Evolutionary conservation across 139 green algal genomes (phyloP), one percentile per base, ranked within the genome.

Genomic region (Nannochloris sp.): DNA sequence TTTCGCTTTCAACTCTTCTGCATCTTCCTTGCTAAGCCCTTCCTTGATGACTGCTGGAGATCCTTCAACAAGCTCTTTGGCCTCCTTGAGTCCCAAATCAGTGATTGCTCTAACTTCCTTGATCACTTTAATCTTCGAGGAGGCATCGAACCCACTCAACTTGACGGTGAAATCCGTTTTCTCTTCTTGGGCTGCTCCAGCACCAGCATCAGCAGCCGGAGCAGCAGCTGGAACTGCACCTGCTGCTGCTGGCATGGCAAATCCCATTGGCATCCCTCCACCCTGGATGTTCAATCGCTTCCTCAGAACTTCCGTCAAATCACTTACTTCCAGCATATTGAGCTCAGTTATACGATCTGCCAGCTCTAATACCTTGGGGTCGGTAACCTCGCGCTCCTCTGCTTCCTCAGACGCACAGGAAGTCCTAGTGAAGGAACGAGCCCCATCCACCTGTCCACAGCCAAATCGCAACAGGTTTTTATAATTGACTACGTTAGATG

Each of bases 121-220:
- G 80, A 99, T 99, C 25, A 99, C 80, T 80, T 97, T 98, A 68
- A 99, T 95, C 75, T 98, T 99, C 61, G 82, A 73, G 8, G 87
- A 82, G 2, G 88, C 78, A 18, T 87, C 83, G 69, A 96, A 98
- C 9, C 84, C 79, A 3, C 94, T 88, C 6, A 99, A 86, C 76
- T 96, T 97, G 2, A 98, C 68, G 11, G 89, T 79, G 70, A 97
- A 98, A 62, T 89, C 85, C 2, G 90, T 98, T 75, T 98, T 91
- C 73, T 91, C 87, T 67, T 90, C 85, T 44, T 21, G 6, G 8
- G 49, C 24, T 43, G 46, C 4, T 51, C 48, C 60, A 40, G 46
- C 46, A n/a, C 34, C 27, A 48, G 36, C 37, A 14, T 31, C 67
- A 25, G 60, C 60, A 19, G 40, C 10, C 10, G 25, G 37, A 7